Base-by-base conservation (phyloP, 495 filamentous ascomycete species). In the Talaromyces stipitatus region DNA sequence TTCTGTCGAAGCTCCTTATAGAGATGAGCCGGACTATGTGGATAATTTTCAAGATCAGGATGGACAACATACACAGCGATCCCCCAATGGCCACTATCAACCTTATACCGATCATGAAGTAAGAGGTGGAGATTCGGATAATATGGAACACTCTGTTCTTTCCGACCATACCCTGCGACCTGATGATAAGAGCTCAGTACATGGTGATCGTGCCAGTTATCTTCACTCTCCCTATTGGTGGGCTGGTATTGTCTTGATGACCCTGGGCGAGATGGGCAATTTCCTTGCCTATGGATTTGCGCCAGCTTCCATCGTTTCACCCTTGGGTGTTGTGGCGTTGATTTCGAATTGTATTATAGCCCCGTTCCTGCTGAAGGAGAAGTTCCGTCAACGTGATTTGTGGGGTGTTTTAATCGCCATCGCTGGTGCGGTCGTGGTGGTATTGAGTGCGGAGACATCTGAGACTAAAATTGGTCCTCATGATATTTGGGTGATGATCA, bases 241-340 rank as follows among this genome's bases (percentile, higher is more conserved):
- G 94, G 72, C 81, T 50, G 94, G 94, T 9, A 90, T 97, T 54
- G 75, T 90, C 3, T 77, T 98, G 54, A 97, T 97, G 85, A 87
- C 82, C 5, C 70, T 95, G n/a, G 94, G 94, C 12, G 94, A 98
- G 73, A 84, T 85, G 58, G 94, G 94, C 20, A 98, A 98, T 68
- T 98, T 98, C 69, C 78, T 98, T 55, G 94, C 94, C 3, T 98
- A 98, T 67, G 94, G 94, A 10, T 98, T 98, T 67, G 94, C 94
- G n/a, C 92, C 94, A 16, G 94, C 94, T 2, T 97, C 92, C 11
- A 96, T 98, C 59, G 94, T 98, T n/a, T 94, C 89, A 14, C 94
- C 94, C 1, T 76, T 98, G 12, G 94, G 94, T 9, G 94, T 98
- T 20, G 94, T 97, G 0, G 94, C 94, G 2, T 72, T 98, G 57